These are phyloP conservation scores for Pouteria campechiana DNA, from an alignment of 179 eudicot genomes.

Conservation along the genomic window DNA sequence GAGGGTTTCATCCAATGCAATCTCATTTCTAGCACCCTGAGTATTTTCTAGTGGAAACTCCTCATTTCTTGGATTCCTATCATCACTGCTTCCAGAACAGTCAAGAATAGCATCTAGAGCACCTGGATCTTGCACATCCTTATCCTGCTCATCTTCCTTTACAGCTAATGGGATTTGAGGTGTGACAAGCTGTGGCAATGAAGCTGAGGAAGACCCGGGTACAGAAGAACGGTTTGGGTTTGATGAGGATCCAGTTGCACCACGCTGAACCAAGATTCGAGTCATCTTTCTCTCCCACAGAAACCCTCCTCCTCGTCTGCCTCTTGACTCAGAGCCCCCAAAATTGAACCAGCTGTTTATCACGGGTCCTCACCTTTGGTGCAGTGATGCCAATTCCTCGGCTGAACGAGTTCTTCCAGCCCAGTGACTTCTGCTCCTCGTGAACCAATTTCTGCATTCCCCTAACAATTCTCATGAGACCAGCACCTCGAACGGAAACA, in stretches of 20 bases:
- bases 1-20: conserved; percentile 14
- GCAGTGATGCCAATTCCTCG: conserved; percentile 42
- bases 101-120: conserved; percentile 28
- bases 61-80: conserved; percentile 18
- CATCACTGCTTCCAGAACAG: conserved; percentile 13
- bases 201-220: conserved; percentile 30
- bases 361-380: conserved; percentile 77
- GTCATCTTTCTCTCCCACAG: conserved; percentile 39
- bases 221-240: conserved; percentile 15
- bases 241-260: conserved; percentile 55
- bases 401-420: conserved; percentile 53
- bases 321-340: conserved; percentile 16
- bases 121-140: conserved; percentile 43
- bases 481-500: conserved; percentile 36
- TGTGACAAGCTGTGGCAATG: conserved; percentile 19
- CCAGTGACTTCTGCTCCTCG: conserved; percentile 30
- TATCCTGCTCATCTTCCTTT: conserved; percentile 38
- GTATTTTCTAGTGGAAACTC: conserved; percentile 18
- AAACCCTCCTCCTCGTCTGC: conserved; percentile 3
- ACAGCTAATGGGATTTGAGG: conserved; percentile 18
- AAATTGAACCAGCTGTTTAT: conserved; percentile 35
- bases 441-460: conserved; percentile 90
- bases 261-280: conserved; percentile 80
- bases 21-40: conserved; percentile 14
- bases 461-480: conserved; percentile 98